phyloP scores from a whole-genome alignment of 2,329 filamentous ascomycete genomes.

The Colletotrichum noveboracense region DNA sequence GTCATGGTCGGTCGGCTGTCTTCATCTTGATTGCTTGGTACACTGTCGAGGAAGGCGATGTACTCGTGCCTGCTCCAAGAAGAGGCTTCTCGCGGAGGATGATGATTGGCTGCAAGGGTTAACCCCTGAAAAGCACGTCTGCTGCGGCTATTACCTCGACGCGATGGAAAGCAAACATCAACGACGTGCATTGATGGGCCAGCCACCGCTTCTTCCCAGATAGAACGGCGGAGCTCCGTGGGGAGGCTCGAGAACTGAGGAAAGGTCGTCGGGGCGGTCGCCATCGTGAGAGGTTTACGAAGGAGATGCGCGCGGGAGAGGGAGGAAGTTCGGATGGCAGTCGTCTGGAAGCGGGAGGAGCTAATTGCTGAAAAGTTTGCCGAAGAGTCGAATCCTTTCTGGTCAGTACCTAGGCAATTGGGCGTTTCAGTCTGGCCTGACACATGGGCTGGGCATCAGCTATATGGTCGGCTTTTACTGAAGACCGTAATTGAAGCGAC shows the following conservation, averaged over 20 bases:
- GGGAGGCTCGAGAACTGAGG: neutral
- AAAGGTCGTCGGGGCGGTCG: neutral
- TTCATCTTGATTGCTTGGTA: neutral
- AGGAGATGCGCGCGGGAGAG: neutral
- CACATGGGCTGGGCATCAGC: neutral
- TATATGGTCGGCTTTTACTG: neutral
- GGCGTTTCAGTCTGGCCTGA: neutral
- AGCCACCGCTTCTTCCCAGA: conserved; percentile 5
- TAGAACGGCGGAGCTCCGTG: neutral
- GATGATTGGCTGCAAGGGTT: neutral
- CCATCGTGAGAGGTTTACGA: conserved; percentile 32
- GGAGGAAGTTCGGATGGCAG: neutral
- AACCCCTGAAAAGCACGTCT: neutral
- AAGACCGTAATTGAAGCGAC: neutral
- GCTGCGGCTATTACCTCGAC: conserved; percentile 6
- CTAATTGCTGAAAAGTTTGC: neutral
- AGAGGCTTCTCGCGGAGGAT: neutral
- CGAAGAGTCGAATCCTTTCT: neutral
- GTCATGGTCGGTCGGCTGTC: neutral
- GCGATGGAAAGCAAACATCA: conserved; percentile 30
- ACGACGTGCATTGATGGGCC: conserved; percentile 29
- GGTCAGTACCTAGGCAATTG: neutral
- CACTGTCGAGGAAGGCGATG: neutral
- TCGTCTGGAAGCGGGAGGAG: neutral
- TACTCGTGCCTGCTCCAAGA: neutral